These are phyloP conservation scores for Phytopythium montanum DNA, from an alignment of 352 stramenopile genomes.

Conservation along the genomic window DNA sequence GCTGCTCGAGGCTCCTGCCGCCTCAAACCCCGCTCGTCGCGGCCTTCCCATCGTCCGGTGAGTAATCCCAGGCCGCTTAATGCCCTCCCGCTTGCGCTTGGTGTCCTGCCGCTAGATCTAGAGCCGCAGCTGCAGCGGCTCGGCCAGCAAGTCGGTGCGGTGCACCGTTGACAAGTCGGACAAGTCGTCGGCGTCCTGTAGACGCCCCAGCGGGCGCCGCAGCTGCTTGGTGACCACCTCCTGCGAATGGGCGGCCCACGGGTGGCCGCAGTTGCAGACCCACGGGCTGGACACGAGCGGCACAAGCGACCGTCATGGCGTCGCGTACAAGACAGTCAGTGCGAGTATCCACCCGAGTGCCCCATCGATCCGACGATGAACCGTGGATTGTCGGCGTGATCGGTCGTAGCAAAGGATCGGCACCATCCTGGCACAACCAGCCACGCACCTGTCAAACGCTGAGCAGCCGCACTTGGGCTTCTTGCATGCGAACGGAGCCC, in stretches of 20 bases:
- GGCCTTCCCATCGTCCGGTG: not conserved
- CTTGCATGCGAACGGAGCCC: conserved; percentile 36
- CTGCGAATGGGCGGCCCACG: conserved; percentile 53
- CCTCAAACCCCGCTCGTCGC: not conserved
- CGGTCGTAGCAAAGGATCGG: not conserved
- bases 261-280: conserved; percentile 82
- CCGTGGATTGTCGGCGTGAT: conserved; percentile 2
- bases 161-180: conserved; percentile 53
- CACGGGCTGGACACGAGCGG: conserved; percentile 36
- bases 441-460: conserved; percentile 59
- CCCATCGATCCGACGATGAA: not conserved
- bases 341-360: conserved; percentile 1
- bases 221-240: conserved; percentile 42
- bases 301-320: not conserved
- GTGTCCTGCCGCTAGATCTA: not conserved
- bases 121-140: conserved; percentile 38
- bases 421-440: not conserved
- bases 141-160: conserved; percentile 49
- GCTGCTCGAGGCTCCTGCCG: not conserved
- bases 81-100: too few relatives aligned
- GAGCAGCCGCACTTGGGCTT: conserved; percentile 56
- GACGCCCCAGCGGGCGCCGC: conserved; percentile 39
- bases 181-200: conserved; percentile 33
- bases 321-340: not conserved
- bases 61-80: not conserved